phyloP scores from a whole-genome alignment of 2,329 filamentous ascomycete species.

The Colletotrichum liaoningense region DNA sequence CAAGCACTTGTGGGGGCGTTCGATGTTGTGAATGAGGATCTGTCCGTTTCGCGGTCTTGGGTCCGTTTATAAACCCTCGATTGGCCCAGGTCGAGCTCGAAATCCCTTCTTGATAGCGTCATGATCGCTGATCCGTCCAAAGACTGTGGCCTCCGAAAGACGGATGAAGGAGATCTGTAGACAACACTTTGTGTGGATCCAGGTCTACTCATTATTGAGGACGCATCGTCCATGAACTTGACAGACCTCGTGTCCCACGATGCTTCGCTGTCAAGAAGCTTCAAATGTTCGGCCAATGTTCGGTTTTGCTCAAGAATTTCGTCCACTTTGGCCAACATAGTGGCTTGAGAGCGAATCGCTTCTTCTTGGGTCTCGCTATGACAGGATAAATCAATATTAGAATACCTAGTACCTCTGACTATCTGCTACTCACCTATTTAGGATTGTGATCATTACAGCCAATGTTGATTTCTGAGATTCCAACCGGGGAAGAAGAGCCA shows the following conservation, averaged over 20 bases:
- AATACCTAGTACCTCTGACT: fast-evolving
- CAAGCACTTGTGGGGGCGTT: not conserved
- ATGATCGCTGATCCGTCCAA: not conserved
- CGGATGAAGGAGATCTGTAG: not conserved
- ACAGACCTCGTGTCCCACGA: not conserved
- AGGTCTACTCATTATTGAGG: not conserved
- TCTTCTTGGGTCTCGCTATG: not conserved
- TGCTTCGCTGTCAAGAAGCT: not conserved
- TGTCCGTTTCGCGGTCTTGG: not conserved
- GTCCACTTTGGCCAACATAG: not conserved
- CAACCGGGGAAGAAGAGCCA: not conserved
- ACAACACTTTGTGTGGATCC: not conserved
- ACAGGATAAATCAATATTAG: fast-evolving
- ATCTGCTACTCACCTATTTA: fast-evolving
- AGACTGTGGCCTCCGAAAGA: fast-evolving
- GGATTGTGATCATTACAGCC: not conserved
- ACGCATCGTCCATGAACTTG: not conserved
- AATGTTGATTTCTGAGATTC: not conserved
- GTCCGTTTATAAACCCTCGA: not conserved
- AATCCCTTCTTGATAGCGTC: not conserved
- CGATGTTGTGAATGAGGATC: not conserved
- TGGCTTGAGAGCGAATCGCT: not conserved
- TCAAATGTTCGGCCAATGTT: not conserved
- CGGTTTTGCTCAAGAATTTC: not conserved
- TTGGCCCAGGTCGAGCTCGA: not conserved